A percentile compares a stretch with the other conserved stretches of the same genome.
phyloP scores from a whole-genome alignment of 371 early-diverging fungal species.

The Saksenaea vasiformis region DNA sequence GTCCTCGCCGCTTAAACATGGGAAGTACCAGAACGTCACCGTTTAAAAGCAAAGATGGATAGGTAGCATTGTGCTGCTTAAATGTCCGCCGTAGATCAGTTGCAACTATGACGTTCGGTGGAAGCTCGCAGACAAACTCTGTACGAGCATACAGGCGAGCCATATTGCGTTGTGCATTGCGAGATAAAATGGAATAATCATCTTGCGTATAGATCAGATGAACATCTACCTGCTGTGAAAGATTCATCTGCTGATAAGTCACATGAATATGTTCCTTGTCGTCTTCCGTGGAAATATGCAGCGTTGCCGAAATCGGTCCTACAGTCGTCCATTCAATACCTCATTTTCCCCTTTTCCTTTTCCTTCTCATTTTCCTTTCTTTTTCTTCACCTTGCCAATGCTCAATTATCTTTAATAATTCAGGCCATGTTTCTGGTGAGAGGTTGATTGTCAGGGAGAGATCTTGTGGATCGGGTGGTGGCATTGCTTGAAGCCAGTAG shows the following conservation, averaged over 20 bases:
- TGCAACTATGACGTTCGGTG: conserved; percentile 36
- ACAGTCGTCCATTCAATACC: too few species aligned
- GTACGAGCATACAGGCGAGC: conserved; percentile 47
- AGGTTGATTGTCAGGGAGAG: conserved; percentile 39
- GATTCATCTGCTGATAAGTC: conserved; percentile 20
- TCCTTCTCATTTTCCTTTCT: not conserved
- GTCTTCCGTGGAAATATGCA: conserved; percentile 36
- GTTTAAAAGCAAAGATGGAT: conserved; percentile 23
- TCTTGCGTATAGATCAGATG: conserved; percentile 27
- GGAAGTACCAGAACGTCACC: conserved; percentile 50
- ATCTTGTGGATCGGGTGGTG: conserved; percentile 25
- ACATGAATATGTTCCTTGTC: conserved; percentile 5
- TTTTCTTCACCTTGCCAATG: conserved; percentile 45
- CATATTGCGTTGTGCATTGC: conserved; percentile 51
- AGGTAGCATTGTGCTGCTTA: conserved; percentile 32
- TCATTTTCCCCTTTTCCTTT: too few species aligned
- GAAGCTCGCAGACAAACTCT: conserved; percentile 39
- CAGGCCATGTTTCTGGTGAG: conserved; percentile 40
- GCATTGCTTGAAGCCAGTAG: conserved; percentile 38
- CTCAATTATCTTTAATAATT: conserved; percentile 31
- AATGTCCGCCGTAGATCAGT: conserved; percentile 38
- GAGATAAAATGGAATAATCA: conserved; percentile 33
- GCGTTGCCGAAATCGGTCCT: conserved; percentile 50
- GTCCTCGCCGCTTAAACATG: conserved; percentile 30
- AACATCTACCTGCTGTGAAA: conserved; percentile 34